phyloP scores from a whole-genome alignment of 805 yeast genomes.

The Henningerozyma blattae region DNA sequence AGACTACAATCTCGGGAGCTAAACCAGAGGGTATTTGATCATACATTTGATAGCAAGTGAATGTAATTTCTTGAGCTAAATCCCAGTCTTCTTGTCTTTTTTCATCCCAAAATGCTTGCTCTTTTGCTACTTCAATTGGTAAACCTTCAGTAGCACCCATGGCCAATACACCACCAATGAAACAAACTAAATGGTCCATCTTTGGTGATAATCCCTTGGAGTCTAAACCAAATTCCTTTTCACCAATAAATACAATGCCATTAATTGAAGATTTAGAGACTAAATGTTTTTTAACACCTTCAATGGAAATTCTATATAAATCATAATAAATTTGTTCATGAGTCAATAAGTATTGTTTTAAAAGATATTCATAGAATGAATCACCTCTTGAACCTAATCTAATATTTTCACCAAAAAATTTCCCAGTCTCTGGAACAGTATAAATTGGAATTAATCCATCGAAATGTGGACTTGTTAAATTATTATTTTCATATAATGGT shows the following conservation, averaged over 20 bases:
- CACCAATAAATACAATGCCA: slow-evolving; percentile 62
- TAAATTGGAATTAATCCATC: slow-evolving; percentile 80
- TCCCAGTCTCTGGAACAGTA: slow-evolving; percentile 64
- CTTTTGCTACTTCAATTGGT: slow-evolving; percentile 42
- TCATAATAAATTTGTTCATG: slow-evolving; percentile 48
- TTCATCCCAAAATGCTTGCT: slow-evolving; percentile 43
- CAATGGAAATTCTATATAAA: slow-evolving; percentile 67
- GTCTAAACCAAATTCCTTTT: slow-evolving; percentile 55
- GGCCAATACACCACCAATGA: slow-evolving; percentile 80
- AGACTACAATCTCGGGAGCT: slow-evolving; percentile 80
- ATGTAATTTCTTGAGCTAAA: slow-evolving; percentile 62
- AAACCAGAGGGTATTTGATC: slow-evolving; percentile 64
- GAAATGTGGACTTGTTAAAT: slow-evolving; percentile 10
- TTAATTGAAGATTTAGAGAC: slow-evolving; percentile 49
- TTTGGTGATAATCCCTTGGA: slow-evolving; percentile 45
- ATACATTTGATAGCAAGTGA: slow-evolving; percentile 80
- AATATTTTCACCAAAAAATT: slow-evolving; percentile 50
- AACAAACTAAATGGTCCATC: slow-evolving; percentile 91
- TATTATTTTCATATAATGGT: slow-evolving; percentile 50
- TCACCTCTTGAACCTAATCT: slow-evolving; percentile 89
- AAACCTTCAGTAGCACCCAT: slow-evolving; percentile 78
- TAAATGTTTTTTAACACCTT: slow-evolving; percentile 63
- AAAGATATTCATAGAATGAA: slow-evolving; percentile 79
- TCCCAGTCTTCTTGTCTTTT: slow-evolving; percentile 49
- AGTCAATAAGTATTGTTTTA: slow-evolving; percentile 79